phyloP scores from a whole-genome alignment of 176 grass and related monocot species.

The Poa pratensis region DNA sequence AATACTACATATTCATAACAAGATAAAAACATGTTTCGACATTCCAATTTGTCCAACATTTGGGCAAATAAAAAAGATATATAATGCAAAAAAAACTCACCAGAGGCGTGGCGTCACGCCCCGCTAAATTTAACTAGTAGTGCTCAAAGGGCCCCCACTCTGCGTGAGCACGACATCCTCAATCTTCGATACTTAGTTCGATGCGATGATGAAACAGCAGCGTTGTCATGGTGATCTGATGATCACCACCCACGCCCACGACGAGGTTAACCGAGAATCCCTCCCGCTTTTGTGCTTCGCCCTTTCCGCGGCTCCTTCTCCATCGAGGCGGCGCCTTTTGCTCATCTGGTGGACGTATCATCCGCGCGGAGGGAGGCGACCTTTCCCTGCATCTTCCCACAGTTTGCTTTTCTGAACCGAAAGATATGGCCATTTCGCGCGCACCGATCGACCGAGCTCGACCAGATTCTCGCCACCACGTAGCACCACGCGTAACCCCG shows the following conservation, averaged over 20 bases:
- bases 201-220: neutral
- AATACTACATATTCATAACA: too few relatives aligned
- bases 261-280: constrained; percentile 27
- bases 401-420: neutral
- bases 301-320: neutral
- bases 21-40: too few relatives aligned
- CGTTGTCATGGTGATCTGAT: neutral
- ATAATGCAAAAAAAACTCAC: too few relatives aligned
- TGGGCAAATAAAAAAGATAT: too few relatives aligned
- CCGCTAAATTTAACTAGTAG: too few relatives aligned
- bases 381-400: neutral
- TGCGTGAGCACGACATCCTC: neutral
- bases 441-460: neutral
- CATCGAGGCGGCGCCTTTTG: constrained; percentile 20
- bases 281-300: neutral
- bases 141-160: neutral
- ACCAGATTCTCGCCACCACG: neutral
- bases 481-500: constrained; percentile 15
- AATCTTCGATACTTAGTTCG: neutral
- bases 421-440: constrained; percentile 30
- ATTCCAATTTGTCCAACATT: too few relatives aligned
- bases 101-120: too few relatives aligned
- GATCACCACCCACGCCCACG: neutral
- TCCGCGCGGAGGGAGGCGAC: neutral
- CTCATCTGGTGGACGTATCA: neutral